These are phyloP conservation scores for Corylus americana DNA, from an alignment of 306 rosid species.

Conservation along the genomic window DNA sequence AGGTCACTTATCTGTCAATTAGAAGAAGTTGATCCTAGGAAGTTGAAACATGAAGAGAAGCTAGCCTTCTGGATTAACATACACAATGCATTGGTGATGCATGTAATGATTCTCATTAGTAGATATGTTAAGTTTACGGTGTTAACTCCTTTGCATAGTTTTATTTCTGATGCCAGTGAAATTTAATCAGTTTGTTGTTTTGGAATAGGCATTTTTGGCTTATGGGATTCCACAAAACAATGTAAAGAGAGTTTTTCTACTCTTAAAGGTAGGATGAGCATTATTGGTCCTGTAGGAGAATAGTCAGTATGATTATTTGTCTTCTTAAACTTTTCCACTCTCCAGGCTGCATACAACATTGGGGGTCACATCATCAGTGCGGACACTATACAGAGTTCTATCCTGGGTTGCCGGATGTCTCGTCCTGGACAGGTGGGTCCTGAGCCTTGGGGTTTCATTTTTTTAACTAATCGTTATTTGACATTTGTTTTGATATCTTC, in stretches of 20 bases:
- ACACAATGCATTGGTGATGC: conserved; percentile 97
- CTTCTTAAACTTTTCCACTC: conserved; percentile 27
- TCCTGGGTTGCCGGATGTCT: conserved; percentile 83
- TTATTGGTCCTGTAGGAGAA: conserved; percentile 18
- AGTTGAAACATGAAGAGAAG: conserved; percentile 82
- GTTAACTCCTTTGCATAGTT: conserved; percentile 21
- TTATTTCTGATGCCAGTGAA: not conserved
- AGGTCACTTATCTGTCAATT: conserved; percentile 74
- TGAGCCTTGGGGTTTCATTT: conserved; percentile 1
- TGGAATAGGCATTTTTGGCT: conserved; percentile 87
- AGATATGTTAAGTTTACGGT: conserved; percentile 12
- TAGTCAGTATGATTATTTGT: conserved; percentile 10
- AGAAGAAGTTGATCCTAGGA: conserved; percentile 78
- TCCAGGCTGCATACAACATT: conserved; percentile 94
- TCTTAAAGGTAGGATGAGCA: conserved; percentile 68
- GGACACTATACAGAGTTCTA: conserved; percentile 75
- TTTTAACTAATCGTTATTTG: not conserved
- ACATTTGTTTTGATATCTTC: not conserved
- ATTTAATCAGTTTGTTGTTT: conserved; percentile 27
- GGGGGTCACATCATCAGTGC: conserved; percentile 91
- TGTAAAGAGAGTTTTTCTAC: conserved; percentile 72
- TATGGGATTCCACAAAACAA: conserved; percentile 94
- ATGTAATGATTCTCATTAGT: conserved; percentile 51
- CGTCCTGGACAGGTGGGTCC: conserved; percentile 88
- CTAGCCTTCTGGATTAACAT: conserved; percentile 96